Base-by-base conservation (phyloP, 768 basidiomycete species). In the Clavaria fumosa region DNA sequence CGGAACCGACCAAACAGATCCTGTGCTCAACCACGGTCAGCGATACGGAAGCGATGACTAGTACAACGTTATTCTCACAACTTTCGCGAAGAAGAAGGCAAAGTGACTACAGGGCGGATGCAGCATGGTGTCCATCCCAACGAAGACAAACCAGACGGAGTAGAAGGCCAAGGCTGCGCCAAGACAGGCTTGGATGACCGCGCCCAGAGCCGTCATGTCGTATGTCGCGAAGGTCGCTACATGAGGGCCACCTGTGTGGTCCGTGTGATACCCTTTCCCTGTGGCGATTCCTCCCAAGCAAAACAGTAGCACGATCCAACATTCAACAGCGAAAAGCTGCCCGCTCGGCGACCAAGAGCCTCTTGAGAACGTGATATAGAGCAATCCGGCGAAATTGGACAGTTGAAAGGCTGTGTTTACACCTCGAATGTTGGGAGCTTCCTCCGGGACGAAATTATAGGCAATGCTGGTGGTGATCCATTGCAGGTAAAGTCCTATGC, bases 401-500 rank as follows among this genome's bases (percentile, higher is more conserved):
- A 36, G 18, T 4, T 15, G 3, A 21, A 36, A 36, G 19, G n/a
- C 15, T 14, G 22, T 18, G 14, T 36, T 36, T 12, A 36, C 35
- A 3, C 35, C 35, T 20, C 35, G 35, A 20, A 36, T 36, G 9
- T 20, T 36, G n/a, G 23, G 14, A 20, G 19, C 35, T 36, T 36
- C 35, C 22, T 36, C 35, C 22, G 35, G 35, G 22, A 36, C 11
- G 35, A 36, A 36, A 4, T 5, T 23, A 23, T 36, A 36, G 5
- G 19, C 35, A 5, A 36, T 23, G 21, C 15, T 21, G 22, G 35
- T 23, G 4, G 35, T 36, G 9, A 36, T 22, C 35, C 35, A 36
- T 36, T 36, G 35, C 10, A 37, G 42, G 40, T 49, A 10, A 54
- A 51, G 18, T 40, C 46, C 24, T 45, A 44, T 15, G 40, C 34